phyloP scores from a whole-genome alignment of 768 basidiomycete genomes.

The Suillus hirtellus region DNA sequence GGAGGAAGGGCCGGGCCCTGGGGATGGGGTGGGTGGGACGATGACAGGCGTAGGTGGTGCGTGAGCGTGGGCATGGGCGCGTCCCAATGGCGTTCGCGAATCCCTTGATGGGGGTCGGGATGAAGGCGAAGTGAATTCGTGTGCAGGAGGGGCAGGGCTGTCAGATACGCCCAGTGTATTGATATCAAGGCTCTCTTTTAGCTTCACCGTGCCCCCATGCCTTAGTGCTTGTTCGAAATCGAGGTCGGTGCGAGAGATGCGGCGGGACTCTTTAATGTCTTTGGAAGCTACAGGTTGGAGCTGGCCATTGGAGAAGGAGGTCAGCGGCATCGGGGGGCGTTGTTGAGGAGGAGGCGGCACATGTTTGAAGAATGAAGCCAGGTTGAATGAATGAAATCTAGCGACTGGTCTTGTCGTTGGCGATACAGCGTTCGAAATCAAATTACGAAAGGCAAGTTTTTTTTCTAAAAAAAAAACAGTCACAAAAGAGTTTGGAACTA shows the following conservation, averaged over 20 bases:
- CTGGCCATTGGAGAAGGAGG: conserved; percentile 45
- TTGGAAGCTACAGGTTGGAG: conserved; percentile 60
- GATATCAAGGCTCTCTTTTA: conserved; percentile 73
- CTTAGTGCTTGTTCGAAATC: conserved; percentile 81
- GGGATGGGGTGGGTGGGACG: conserved; percentile 70
- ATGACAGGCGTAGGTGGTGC: conserved; percentile 49
- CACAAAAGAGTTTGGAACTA: neutral
- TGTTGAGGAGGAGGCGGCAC: conserved; percentile 42
- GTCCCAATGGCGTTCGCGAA: conserved; percentile 32
- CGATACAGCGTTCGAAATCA: neutral
- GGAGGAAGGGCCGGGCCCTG: conserved; percentile 36
- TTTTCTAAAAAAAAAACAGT: neutral
- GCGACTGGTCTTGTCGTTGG: neutral
- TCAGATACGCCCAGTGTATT: conserved; percentile 60
- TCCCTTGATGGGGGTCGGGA: conserved; percentile 38
- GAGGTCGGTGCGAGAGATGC: conserved; percentile 71
- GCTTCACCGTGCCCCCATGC: conserved; percentile 62
- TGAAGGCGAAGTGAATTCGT: conserved; percentile 44
- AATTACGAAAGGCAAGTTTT: neutral
- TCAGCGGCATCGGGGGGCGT: conserved; percentile 44
- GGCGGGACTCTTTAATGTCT: conserved; percentile 48
- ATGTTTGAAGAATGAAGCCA: conserved; percentile 68
- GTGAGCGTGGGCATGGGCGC: conserved; percentile 25
- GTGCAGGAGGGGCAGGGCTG: conserved; percentile 41
- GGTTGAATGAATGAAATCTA: conserved; percentile 35